phyloP scores from a whole-genome alignment of 495 filamentous ascomycete species.

The Choiromyces venosus region DNA sequence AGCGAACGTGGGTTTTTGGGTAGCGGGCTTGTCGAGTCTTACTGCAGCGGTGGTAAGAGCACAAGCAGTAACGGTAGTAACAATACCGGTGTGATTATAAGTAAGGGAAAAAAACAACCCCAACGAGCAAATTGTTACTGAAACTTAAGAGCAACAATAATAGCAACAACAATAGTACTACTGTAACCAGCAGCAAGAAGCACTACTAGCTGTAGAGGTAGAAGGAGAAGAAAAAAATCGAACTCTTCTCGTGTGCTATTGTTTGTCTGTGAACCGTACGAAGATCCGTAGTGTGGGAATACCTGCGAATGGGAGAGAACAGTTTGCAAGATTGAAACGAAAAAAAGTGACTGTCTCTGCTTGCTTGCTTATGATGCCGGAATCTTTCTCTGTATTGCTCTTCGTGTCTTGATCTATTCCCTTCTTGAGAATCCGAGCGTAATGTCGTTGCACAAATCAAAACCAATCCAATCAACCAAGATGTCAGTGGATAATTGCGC shows the following conservation, averaged over 20 bases:
- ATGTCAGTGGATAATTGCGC: background rate
- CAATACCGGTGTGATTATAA: too few relatives aligned
- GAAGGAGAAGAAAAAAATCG: background rate
- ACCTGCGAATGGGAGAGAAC: background rate
- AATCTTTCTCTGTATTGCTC: background rate
- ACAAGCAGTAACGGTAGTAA: background rate
- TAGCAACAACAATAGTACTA: background rate
- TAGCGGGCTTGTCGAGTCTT: constrained; percentile 17
- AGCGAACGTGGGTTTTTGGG: constrained; percentile 16
- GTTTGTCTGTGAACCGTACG: background rate
- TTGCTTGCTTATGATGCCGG: background rate
- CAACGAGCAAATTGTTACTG: background rate
- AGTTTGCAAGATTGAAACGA: background rate
- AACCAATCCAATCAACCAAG: background rate
- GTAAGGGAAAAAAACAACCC: background rate
- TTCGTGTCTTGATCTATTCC: background rate
- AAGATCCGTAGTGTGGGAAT: background rate
- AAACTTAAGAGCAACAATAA: background rate
- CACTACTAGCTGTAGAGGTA: background rate
- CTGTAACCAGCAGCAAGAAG: background rate
- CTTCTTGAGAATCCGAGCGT: background rate
- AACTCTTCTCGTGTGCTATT: background rate
- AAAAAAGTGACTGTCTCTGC: background rate
- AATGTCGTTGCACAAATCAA: background rate
- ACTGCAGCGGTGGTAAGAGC: background rate